Evolutionary conservation across 2,329 filamentous ascomycete species (phyloP).

Genomic region (Pestalotiopsis sp.): DNA sequence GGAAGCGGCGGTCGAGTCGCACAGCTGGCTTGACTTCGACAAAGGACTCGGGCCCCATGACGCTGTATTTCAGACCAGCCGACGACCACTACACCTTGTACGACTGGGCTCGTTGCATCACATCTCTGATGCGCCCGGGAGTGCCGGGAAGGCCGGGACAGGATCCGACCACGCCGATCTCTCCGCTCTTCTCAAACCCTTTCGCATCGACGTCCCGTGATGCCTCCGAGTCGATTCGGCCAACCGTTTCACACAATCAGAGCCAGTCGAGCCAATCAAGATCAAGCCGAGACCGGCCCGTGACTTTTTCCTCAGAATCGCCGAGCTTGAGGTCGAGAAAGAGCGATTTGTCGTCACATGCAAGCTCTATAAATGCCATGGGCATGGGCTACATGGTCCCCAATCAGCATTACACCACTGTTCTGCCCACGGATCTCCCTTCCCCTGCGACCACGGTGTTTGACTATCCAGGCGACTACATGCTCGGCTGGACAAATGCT

Average conservation of each 20-base stretch:
- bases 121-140: conserved; percentile 40
- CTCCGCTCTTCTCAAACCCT: conserved; percentile 56
- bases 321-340: conserved; percentile 63
- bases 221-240: conserved; percentile 40
- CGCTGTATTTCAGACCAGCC: conserved; percentile 58
- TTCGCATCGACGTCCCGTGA: conserved; percentile 46
- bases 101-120: conserved; percentile 61
- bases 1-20: conserved; percentile 66
- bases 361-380: conserved; percentile 47
- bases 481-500: conserved; percentile 62
- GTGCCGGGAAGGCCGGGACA: conserved; percentile 43
- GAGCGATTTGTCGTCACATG: conserved; percentile 64
- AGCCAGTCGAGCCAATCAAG: conserved; percentile 51
- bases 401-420: conserved; percentile 51
- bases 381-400: conserved; percentile 40
- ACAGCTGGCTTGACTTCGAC: conserved; percentile 56
- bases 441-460: conserved; percentile 55
- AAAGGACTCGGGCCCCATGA: conserved; percentile 50
- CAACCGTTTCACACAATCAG: conserved; percentile 45
- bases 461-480: conserved; percentile 57
- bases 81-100: conserved; percentile 57
- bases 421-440: conserved; percentile 56
- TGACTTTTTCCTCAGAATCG: conserved; percentile 58
- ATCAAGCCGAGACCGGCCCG: conserved; percentile 48
- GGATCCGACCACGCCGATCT: conserved; percentile 54